Base-by-base conservation (phyloP, 371 early-diverging fungal species). In the Sporodiniella umbellata region DNA sequence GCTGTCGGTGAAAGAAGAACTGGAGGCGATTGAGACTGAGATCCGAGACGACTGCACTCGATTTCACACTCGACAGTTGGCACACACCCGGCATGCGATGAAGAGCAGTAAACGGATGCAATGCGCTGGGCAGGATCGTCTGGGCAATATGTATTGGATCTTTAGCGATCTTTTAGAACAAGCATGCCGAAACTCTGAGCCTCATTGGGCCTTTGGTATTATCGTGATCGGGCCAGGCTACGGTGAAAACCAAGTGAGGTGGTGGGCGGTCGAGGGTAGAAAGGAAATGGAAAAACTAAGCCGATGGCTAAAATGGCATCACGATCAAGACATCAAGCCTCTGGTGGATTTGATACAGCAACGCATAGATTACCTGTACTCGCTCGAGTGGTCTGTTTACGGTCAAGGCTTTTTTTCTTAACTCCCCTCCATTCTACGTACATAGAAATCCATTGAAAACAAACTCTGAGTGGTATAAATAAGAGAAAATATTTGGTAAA, bases 131-230 rank as follows among this genome's bases (percentile, higher is more conserved):
- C 35, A 8, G 8, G 69, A 68, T 35, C 42, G 38, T 11, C 35
- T 59, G 21, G 68, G 68, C 8, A 75, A 75, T 45, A 53, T 60
- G 22, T 75, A 75, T 48, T 75, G 71, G 71, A 26, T 69, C 3
- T 69, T 75, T 33, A 64, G 50, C 39, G 72, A 75, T 45, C 38
- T 70, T 17, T 18, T 62, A n/a, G 55, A 51, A 40, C 54, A 60
- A 24, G 61, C 62, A 42, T 38, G 46, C 12, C 51, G 69, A 39
- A 62, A 70, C 28, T 67, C 45, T 45, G 67, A 66, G 48, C 53
- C 56, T 22, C 61, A 56, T 33, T 68, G 75, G 71, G 66, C 64
- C 11, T 59, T 60, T 35, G 68, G 68, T 31, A 54, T 69, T 6
- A 55, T 69, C 25, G 54, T 66, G 11, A 62, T 68, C 49, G 72